phyloP scores from a whole-genome alignment of 495 filamentous ascomycete genomes.

The Acidiella bohemica region DNA sequence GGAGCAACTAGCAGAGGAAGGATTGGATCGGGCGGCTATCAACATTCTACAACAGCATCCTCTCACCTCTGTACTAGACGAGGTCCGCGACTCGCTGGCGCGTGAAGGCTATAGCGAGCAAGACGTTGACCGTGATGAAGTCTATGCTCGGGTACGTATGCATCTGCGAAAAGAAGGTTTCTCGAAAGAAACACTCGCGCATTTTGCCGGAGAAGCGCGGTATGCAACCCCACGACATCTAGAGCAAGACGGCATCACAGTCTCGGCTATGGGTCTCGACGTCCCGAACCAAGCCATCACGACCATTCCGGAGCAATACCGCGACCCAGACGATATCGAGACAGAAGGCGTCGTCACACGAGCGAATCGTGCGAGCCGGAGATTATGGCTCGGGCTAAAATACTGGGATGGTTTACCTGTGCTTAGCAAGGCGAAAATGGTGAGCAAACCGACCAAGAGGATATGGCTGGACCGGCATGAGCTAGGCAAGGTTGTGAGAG shows the following conservation, averaged over 20 bases:
- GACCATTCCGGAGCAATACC: neutral
- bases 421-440: constrained; percentile 50
- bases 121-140: neutral
- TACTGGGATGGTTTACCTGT: constrained; percentile 86
- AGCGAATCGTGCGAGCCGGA: constrained; percentile 59
- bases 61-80: neutral
- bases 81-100: neutral
- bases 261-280: constrained; percentile 9
- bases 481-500: constrained; percentile 50
- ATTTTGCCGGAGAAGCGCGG: constrained; percentile 11
- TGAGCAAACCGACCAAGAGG: constrained; percentile 64
- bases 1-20: constrained; percentile 26
- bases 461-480: constrained; percentile 49
- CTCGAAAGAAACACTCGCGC: constrained; percentile 4
- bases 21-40: constrained; percentile 59
- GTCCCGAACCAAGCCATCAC: constrained; percentile 11
- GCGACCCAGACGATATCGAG: constrained; percentile 20
- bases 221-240: constrained; percentile 10
- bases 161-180: constrained; percentile 4
- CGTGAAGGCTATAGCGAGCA: neutral
- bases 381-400: constrained; percentile 87
- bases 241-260: constrained; percentile 8
- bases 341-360: constrained; percentile 52
- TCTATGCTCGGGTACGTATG: constrained; percentile 4
- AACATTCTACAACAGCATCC: neutral